Base-by-base conservation (phyloP, 2,329 filamentous ascomycete genomes). In the Karstenula rhodostoma region DNA sequence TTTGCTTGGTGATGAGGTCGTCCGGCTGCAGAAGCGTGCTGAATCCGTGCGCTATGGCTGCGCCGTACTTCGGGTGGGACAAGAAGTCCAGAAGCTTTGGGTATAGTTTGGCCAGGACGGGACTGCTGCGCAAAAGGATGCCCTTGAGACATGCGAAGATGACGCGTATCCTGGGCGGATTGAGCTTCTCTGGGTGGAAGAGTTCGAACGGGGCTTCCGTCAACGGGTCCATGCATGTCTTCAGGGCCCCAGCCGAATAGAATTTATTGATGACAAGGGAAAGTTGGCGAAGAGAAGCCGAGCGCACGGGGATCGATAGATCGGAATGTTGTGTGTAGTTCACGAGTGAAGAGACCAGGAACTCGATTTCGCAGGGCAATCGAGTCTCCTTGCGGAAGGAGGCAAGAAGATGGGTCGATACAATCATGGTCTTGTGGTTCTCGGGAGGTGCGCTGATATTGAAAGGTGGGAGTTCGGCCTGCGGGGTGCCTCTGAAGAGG, bases 81-180 rank as follows among this genome's bases (percentile, higher is more conserved):
- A 89, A 81, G 4, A 82, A 79, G 3, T 80, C 79, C 7, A 89
- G 77, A 2, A 89, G 72, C 8, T 73, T 70, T 12, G 79, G 73
- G 23, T 82, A 81, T 22, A 78, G 69, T 1, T 74, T 76, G 10
- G 76, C 77, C 22, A 83, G 73, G 1, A 81, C 71, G 72, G 79
- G 64, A 74, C 82, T 73, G 78, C 86, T 73, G 76, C 87, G 84
- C 13, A 89, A 78, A 22, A 88, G 75, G 0, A 90, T 80, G 8
- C 85, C 87, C 70, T 89, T 90, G 8, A 85, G 77, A 42, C 89
- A 78, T 67, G 87, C 86, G 73, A 90, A 89, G 47, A 86, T 79
- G 22, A 86, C 81, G 23, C 83, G 81, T 65, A 89, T 83, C 33
- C 77, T 78, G 55, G 79, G 73, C 6, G 78, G 71, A 33, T 72